Evolutionary conservation across 1,284 basidiomycete species (phyloP).

Genomic region (Cryptococcus neoformans): DNA sequence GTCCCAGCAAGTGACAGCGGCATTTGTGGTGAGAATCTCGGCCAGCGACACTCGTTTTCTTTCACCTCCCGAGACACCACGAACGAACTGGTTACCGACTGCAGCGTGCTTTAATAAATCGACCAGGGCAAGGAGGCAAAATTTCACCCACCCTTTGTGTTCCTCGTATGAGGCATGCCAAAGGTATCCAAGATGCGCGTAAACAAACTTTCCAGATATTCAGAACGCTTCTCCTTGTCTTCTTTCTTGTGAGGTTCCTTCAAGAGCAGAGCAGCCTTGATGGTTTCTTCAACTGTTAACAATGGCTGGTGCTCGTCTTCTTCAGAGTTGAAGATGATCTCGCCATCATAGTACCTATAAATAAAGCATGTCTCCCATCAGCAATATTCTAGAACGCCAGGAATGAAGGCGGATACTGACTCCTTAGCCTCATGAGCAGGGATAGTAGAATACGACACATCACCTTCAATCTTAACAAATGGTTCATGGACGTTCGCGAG

Average conservation of each 20-base stretch:
- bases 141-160: background rate
- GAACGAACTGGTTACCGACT: background rate
- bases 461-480: slow-evolving; percentile 32
- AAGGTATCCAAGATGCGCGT: slow-evolving; percentile 1
- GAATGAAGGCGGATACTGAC: background rate
- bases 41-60: slow-evolving; percentile 9
- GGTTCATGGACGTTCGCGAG: slow-evolving; percentile 36
- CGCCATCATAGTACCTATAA: background rate
- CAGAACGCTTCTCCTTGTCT: slow-evolving; percentile 9
- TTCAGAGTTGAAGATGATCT: slow-evolving; percentile 23
- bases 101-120: slow-evolving; percentile 2
- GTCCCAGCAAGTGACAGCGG: slow-evolving; percentile 13
- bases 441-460: slow-evolving; percentile 27
- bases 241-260: slow-evolving; percentile 21
- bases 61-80: slow-evolving; percentile 2
- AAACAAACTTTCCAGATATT: background rate
- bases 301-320: slow-evolving; percentile 11
- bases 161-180: background rate
- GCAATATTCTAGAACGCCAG: background rate
- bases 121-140: slow-evolving; percentile 3
- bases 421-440: background rate
- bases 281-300: background rate
- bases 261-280: background rate
- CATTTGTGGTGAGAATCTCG: slow-evolving; percentile 2
- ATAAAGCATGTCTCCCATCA: background rate